phyloP scores from a whole-genome alignment of 1,139 yeast species.

The Taphrina betulina region DNA sequence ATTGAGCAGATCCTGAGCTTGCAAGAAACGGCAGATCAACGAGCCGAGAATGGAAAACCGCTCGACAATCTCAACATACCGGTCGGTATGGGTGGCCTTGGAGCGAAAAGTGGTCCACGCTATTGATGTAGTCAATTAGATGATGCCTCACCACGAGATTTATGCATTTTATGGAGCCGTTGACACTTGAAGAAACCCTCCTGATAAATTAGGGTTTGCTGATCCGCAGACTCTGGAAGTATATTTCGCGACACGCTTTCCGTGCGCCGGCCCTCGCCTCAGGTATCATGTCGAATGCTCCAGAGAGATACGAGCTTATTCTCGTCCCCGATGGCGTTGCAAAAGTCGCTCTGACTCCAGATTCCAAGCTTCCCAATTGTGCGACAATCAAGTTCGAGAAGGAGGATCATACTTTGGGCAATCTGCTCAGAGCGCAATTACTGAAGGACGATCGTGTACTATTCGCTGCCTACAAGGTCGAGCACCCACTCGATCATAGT shows the following conservation, averaged over 20 bases:
- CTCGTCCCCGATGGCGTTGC: constrained; percentile 91
- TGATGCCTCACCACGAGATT: too few relatives aligned
- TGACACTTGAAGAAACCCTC: too few relatives aligned
- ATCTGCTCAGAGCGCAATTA: constrained; percentile 67
- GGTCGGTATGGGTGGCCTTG: constrained; percentile 6
- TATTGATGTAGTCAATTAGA: too few relatives aligned
- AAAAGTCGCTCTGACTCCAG: constrained; percentile 81
- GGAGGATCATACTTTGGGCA: constrained; percentile 96
- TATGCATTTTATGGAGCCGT: too few relatives aligned
- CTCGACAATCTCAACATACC: neutral
- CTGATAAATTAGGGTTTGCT: too few relatives aligned
- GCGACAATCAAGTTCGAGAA: constrained; percentile 89
- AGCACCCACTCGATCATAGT: constrained; percentile 94
- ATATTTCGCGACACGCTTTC: too few relatives aligned
- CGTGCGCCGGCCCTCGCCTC: too few relatives aligned
- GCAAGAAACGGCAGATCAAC: constrained; percentile 3
- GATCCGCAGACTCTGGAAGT: too few relatives aligned
- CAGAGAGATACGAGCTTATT: constrained; percentile 95
- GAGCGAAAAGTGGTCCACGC: too few relatives aligned
- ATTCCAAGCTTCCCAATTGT: constrained; percentile 92
- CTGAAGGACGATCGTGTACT: constrained; percentile 81
- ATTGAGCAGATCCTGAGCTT: constrained; percentile 1
- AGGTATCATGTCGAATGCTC: constrained; percentile 95
- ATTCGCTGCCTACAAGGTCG: constrained; percentile 95
- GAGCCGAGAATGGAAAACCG: neutral